A percentile compares a stretch with the other conserved stretches of the same genome.
Evolutionary conservation across 257 asterid genomes (phyloP).

Genomic region (Petrea volubilis): DNA sequence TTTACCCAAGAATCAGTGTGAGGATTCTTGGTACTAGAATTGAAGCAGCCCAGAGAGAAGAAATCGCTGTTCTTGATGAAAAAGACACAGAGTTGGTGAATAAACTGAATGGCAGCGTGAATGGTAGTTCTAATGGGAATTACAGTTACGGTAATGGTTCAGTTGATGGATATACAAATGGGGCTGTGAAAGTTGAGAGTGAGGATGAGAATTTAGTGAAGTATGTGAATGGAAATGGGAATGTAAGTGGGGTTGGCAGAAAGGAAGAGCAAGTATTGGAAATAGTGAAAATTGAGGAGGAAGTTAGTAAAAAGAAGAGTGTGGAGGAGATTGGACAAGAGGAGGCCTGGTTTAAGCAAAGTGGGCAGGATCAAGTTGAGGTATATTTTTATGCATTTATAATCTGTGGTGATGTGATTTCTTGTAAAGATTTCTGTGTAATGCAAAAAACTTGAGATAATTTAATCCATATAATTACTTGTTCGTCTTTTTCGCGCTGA

Average conservation of each 20-base stretch:
- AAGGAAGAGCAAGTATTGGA: constrained; percentile 27
- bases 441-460: neutral
- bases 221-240: constrained; percentile 48
- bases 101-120: constrained; percentile 47
- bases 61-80: constrained; percentile 48
- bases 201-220: constrained; percentile 45
- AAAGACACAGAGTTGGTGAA: constrained; percentile 38
- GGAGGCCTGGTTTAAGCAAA: constrained; percentile 81
- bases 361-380: constrained; percentile 48
- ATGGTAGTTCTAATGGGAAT: constrained; percentile 46
- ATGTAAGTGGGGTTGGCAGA: constrained; percentile 30
- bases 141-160: constrained; percentile 31
- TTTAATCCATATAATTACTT: neutral
- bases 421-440: neutral
- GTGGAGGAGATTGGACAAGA: constrained; percentile 90
- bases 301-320: constrained; percentile 42
- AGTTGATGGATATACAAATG: constrained; percentile 22
- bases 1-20: constrained; percentile 15
- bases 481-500: neutral
- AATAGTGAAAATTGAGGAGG: constrained; percentile 41
- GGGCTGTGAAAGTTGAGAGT: constrained; percentile 34
- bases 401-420: neutral
- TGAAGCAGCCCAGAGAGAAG: constrained; percentile 45
- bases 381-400: constrained; percentile 33
- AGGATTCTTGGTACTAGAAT: constrained; percentile 34